Conservation (phyloP, 441 rosid genomes). For the Eruca vesicaria region DNA sequence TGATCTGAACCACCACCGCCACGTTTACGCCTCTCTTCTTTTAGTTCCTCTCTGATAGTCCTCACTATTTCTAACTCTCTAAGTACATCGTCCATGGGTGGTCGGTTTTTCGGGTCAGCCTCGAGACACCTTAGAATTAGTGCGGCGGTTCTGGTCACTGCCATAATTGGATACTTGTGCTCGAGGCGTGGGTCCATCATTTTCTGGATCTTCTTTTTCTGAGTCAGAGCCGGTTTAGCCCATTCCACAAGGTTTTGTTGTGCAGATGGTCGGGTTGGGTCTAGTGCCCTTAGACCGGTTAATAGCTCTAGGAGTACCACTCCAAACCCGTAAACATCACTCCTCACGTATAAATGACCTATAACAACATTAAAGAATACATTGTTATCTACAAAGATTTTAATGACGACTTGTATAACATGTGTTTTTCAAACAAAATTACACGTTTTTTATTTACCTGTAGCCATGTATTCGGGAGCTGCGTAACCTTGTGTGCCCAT, state of each 20-base stretch:
- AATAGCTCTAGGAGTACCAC: conserved; percentile 77
- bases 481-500: conserved; percentile 89
- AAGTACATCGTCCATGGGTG: conserved; percentile 70
- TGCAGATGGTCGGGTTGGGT: conserved; percentile 47
- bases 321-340: conserved; percentile 93
- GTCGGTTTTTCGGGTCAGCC: conserved; percentile 61
- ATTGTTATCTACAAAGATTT: neutral
- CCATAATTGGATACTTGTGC: conserved; percentile 51
- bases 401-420: neutral
- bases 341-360: conserved; percentile 84
- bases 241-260: conserved; percentile 63
- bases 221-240: conserved; percentile 46
- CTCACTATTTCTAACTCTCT: conserved; percentile 40
- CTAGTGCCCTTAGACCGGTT: conserved; percentile 70
- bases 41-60: conserved; percentile 35
- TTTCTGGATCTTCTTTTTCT: conserved; percentile 55
- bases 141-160: conserved; percentile 46
- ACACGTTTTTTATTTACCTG: conserved; percentile 44
- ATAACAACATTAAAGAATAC: neutral
- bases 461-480: conserved; percentile 82
- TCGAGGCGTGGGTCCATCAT: conserved; percentile 72
- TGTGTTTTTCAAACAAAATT: neutral
- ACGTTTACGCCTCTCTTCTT: conserved; percentile 33
- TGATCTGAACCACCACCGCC: conserved; percentile 3
- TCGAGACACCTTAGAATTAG: conserved; percentile 59